Evolutionary conservation across 345 rosid species (phyloP).

Genomic region (Clarkia xantiana): DNA sequence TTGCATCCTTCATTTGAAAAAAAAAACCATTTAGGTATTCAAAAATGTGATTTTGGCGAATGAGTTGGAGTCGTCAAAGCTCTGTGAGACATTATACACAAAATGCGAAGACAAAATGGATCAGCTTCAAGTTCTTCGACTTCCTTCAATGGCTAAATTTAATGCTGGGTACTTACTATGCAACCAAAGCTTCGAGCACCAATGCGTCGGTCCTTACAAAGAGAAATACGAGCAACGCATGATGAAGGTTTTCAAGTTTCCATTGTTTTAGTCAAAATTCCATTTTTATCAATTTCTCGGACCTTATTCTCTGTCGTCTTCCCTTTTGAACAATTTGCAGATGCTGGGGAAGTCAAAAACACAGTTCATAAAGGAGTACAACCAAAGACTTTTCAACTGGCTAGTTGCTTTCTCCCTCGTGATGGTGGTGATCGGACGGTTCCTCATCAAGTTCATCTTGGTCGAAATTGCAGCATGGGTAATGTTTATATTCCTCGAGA

Average conservation of each 20-base stretch:
- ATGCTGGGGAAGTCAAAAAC: conserved; percentile 76
- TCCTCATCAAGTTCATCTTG: conserved; percentile 72
- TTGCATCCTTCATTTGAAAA: not conserved
- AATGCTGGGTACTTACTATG: conserved; percentile 86
- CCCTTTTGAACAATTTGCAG: conserved; percentile 22
- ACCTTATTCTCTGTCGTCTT: not conserved
- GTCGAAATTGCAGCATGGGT: conserved; percentile 91
- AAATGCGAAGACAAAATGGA: conserved; percentile 95
- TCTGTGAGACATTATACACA: conserved; percentile 66
- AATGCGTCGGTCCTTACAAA: conserved; percentile 90
- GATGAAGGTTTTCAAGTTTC: conserved; percentile 45
- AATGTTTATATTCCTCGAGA: conserved; percentile 92
- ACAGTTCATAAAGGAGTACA: conserved; percentile 86
- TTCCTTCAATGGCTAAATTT: conserved; percentile 99
- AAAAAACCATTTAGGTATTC: conserved; percentile 26
- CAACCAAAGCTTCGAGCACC: conserved; percentile 70
- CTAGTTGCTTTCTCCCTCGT: conserved; percentile 85
- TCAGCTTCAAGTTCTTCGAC: conserved; percentile 91
- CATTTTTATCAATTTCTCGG: conserved; percentile 1
- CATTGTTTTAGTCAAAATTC: not conserved
- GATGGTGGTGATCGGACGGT: conserved; percentile 91
- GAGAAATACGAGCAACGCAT: conserved; percentile 66
- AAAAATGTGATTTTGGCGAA: conserved; percentile 61
- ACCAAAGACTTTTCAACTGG: conserved; percentile 95
- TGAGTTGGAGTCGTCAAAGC: conserved; percentile 72